A percentile compares a stretch with the other conserved stretches of the same genome.
phyloP scores from a whole-genome alignment of 2,329 filamentous ascomycete genomes.

The Exophiala spinifera region DNA sequence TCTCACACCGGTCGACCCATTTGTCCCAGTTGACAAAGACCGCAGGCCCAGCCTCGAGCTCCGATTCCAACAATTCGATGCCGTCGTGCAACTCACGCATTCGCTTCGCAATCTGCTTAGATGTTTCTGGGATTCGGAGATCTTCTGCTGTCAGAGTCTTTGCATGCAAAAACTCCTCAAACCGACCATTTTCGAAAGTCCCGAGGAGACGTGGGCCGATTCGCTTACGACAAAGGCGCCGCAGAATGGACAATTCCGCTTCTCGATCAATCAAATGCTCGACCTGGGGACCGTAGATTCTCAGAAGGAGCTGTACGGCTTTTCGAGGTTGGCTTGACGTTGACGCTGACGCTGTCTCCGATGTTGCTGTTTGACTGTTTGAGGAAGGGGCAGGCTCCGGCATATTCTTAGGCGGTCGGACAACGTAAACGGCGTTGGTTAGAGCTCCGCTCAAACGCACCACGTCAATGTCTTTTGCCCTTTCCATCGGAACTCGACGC shows the following conservation, averaged over 20 bases:
- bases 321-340: constrained; percentile 7
- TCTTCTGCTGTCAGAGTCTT: constrained; percentile 73
- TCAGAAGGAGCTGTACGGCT: constrained; percentile 71
- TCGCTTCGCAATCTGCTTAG: constrained; percentile 89
- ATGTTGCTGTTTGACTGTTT: constrained; percentile 7
- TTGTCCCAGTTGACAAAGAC: constrained; percentile 95
- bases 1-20: constrained; percentile 67
- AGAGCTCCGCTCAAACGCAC: constrained; percentile 72
- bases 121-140: constrained; percentile 76
- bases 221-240: constrained; percentile 81
- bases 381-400: constrained; percentile 31
- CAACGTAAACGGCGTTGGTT: constrained; percentile 95
- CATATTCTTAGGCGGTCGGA: constrained; percentile 71
- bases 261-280: constrained; percentile 95
- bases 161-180: constrained; percentile 91
- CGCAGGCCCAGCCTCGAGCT: constrained; percentile 73
- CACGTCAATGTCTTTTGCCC: constrained; percentile 44
- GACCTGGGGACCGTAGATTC: constrained; percentile 91
- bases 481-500: constrained; percentile 67
- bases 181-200: constrained; percentile 90
- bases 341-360: constrained; percentile 16
- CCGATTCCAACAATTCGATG: constrained; percentile 76
- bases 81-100: constrained; percentile 96
- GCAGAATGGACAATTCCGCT: constrained; percentile 80
- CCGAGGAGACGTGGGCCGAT: constrained; percentile 90